phyloP scores from a whole-genome alignment of 306 rosid genomes.

The Cotoneaster glaucophyllus region DNA sequence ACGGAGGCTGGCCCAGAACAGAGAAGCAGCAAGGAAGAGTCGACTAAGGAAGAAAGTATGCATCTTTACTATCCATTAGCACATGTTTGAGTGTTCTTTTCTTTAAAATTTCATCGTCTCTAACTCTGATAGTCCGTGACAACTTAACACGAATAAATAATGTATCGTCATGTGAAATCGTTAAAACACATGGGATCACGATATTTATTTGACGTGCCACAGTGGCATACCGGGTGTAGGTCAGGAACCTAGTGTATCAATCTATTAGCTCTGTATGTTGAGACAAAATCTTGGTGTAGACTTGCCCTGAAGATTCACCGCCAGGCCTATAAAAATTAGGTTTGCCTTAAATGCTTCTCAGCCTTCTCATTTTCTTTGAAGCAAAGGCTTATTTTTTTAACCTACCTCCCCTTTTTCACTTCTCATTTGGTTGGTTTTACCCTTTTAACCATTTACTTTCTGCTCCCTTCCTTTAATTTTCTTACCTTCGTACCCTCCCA shows the following conservation, averaged over 20 bases:
- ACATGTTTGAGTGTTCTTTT: background rate
- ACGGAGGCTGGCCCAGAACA: constrained; percentile 72
- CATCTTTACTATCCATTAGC: background rate
- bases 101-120: background rate
- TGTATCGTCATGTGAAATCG: no score
- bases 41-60: constrained; percentile 66
- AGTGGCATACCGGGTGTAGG: background rate
- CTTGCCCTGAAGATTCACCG: background rate
- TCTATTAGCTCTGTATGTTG: background rate
- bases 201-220: background rate
- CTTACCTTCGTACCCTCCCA: background rate
- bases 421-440: background rate
- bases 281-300: background rate
- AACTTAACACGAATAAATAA: no score
- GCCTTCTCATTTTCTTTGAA: no score
- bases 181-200: background rate
- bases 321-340: background rate
- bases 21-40: constrained; percentile 79
- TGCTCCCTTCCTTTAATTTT: background rate
- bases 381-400: background rate
- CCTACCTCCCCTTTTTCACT: background rate
- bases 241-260: background rate
- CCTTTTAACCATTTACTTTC: background rate
- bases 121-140: background rate
- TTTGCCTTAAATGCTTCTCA: background rate